A percentile compares a stretch with the other conserved stretches of the same genome.
Conservation (phyloP, 306 rosid genomes). For the Prunus campanulata region DNA sequence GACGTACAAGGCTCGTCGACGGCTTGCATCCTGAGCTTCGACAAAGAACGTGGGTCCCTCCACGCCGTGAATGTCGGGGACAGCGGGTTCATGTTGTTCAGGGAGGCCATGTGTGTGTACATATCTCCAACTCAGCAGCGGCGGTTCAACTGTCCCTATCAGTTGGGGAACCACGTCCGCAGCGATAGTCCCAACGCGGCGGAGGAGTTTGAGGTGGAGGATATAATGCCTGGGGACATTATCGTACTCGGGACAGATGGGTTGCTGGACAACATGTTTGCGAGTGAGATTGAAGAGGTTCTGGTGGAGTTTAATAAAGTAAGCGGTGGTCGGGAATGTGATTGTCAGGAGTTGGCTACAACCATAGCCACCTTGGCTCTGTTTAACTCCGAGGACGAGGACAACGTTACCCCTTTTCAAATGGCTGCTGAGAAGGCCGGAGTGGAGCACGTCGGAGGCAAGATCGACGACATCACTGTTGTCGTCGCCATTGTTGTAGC, state of each 20-base stretch:
- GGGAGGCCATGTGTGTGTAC: neutral
- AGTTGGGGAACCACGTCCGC: conserved; percentile 1
- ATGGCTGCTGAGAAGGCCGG: neutral
- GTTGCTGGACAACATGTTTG: conserved; percentile 20
- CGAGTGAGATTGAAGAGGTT: neutral
- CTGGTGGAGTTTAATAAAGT: neutral
- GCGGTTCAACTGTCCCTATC: neutral
- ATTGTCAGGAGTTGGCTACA: neutral
- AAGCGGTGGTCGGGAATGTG: too few species aligned
- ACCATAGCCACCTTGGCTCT: neutral
- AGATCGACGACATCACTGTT: neutral
- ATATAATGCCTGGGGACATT: neutral
- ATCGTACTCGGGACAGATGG: conserved; percentile 25
- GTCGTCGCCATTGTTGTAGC: too few species aligned
- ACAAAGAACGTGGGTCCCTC: neutral
- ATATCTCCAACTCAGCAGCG: conserved; percentile 10
- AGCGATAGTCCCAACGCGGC: conserved; percentile 1
- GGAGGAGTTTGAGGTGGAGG: neutral
- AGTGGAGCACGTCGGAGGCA: conserved; percentile 1
- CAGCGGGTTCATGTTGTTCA: conserved; percentile 28
- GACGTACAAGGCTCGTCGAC: conserved; percentile 19
- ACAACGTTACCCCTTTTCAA: neutral
- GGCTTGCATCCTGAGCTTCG: conserved; percentile 17
- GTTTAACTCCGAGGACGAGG: neutral
- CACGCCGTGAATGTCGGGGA: conserved; percentile 18